Conservation (phyloP, 2,329 filamentous ascomycete genomes). For the Nothopassalora personata region DNA sequence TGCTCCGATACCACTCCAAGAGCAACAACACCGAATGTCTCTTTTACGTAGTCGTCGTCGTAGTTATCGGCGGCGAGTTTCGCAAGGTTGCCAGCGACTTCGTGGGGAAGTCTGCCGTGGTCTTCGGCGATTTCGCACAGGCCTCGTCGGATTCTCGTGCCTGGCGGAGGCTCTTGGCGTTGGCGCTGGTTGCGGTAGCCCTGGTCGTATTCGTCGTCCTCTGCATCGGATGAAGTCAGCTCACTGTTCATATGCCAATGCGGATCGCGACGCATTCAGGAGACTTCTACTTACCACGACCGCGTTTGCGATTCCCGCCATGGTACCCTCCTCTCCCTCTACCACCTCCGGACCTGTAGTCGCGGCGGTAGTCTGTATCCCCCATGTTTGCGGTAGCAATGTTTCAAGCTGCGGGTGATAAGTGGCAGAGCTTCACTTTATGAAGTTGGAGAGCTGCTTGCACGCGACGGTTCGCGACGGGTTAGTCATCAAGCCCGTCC, state of each 20-base stretch:
- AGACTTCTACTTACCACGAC: conserved; percentile 56
- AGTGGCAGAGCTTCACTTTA: conserved; percentile 1
- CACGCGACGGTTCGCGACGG: too few relatives aligned
- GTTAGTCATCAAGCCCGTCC: too few relatives aligned
- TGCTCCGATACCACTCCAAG: conserved; percentile 82
- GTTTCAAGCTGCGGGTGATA: not conserved
- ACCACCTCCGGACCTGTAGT: conserved; percentile 20
- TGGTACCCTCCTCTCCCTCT: conserved; percentile 40
- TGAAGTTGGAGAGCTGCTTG: not conserved
- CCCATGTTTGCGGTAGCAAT: conserved; percentile 23
- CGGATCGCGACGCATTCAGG: conserved; percentile 9
- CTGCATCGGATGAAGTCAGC: conserved; percentile 35
- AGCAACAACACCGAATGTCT: conserved; percentile 65
- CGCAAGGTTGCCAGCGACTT: conserved; percentile 70
- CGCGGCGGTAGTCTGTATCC: conserved; percentile 28
- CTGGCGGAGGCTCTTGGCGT: conserved; percentile 59
- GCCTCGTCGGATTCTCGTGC: conserved; percentile 69
- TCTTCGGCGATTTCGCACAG: conserved; percentile 77
- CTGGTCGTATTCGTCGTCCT: conserved; percentile 73
- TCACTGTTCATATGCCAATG: not conserved
- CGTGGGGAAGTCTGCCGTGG: conserved; percentile 69
- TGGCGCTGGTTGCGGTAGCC: conserved; percentile 67
- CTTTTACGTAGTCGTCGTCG: conserved; percentile 74
- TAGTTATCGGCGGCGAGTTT: conserved; percentile 74
- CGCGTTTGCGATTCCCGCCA: conserved; percentile 66